phyloP scores from a whole-genome alignment of 768 basidiomycete species.

The Suillus americanus region DNA sequence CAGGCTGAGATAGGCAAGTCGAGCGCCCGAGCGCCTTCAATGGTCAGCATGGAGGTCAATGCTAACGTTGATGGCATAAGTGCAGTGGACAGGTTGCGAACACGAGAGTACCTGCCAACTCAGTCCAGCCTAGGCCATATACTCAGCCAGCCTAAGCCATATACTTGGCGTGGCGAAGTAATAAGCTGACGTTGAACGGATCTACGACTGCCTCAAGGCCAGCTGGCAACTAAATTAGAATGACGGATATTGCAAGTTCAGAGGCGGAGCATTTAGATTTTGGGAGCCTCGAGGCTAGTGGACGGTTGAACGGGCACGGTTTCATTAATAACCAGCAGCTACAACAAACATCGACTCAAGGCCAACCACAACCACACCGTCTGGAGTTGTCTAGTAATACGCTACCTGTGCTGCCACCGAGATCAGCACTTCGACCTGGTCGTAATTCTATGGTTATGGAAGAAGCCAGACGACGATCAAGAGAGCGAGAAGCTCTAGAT shows the following conservation, averaged over 20 bases:
- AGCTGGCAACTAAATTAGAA: background rate
- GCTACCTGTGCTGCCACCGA: constrained; percentile 30
- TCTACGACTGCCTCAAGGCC: background rate
- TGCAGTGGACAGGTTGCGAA: background rate
- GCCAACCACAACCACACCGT: background rate
- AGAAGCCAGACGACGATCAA: background rate
- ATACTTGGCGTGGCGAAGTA: background rate
- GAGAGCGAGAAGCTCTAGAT: background rate
- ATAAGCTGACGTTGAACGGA: background rate
- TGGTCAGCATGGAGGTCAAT: background rate
- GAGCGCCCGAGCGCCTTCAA: background rate
- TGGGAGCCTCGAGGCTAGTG: background rate
- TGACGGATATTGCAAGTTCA: constrained; percentile 1
- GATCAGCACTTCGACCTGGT: constrained; percentile 30
- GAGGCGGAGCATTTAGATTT: background rate
- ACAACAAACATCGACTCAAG: background rate
- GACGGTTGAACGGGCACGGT: background rate
- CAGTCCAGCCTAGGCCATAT: background rate
- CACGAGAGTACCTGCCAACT: background rate
- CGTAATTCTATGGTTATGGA: constrained; percentile 15
- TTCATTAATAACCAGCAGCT: background rate
- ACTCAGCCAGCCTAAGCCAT: too few relatives aligned
- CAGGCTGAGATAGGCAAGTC: constrained; percentile 3
- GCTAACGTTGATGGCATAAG: background rate
- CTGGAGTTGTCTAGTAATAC: background rate